These are phyloP conservation scores for Leptodontidium sp. DNA, from an alignment of 2,329 filamentous ascomycete species.

Conservation along the genomic window DNA sequence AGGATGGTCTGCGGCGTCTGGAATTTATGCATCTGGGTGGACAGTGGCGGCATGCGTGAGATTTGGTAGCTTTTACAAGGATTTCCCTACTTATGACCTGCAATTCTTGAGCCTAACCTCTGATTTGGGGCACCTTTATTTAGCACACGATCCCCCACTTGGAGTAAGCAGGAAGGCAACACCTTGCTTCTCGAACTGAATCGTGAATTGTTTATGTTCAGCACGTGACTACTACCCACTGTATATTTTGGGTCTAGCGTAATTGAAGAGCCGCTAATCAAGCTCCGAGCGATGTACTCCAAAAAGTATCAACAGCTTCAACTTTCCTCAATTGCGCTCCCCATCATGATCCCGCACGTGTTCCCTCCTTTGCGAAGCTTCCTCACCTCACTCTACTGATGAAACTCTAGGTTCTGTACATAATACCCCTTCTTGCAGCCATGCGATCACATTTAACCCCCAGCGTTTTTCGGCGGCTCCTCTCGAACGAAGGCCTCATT, in stretches of 20 bases:
- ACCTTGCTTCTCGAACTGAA: too few species aligned
- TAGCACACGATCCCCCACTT: too few species aligned
- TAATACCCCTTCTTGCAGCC: conserved; percentile 31
- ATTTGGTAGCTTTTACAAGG: not conserved
- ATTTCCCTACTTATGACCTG: not conserved
- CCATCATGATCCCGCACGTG: conserved; percentile 36
- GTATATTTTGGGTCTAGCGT: not conserved
- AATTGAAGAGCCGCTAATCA: conserved; percentile 1
- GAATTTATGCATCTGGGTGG: conserved; percentile 1
- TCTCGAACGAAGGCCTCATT: conserved; percentile 56
- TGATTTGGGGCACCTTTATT: too few species aligned
- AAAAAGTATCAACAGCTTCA: conserved; percentile 33
- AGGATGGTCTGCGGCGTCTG: not conserved
- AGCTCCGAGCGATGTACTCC: conserved; percentile 18
- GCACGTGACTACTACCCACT: too few species aligned
- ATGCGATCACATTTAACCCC: conserved; percentile 70
- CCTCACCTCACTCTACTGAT: not conserved
- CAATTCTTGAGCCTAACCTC: too few species aligned
- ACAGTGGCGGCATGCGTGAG: not conserved
- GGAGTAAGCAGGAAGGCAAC: too few species aligned
- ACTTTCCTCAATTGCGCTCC: conserved; percentile 28
- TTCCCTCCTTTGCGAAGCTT: not conserved
- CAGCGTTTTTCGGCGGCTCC: conserved; percentile 64
- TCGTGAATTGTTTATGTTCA: too few species aligned
- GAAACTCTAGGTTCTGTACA: conserved; percentile 27